These are phyloP conservation scores for Salvia splendens DNA, from an alignment of 257 asterid genomes.

Conservation along the genomic window DNA sequence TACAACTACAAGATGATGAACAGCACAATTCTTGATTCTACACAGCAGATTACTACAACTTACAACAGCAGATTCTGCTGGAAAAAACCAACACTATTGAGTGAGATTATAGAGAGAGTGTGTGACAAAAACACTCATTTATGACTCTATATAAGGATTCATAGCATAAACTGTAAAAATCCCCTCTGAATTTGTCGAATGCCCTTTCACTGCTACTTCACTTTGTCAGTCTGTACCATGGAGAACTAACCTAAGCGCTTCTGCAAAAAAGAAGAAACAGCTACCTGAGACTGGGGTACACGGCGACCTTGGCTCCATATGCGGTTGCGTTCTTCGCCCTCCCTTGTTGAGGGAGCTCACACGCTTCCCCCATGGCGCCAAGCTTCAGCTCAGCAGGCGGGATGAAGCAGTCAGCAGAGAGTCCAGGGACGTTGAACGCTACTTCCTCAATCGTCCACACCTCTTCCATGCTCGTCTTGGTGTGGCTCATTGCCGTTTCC, in stretches of 20 bases:
- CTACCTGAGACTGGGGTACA: constrained; percentile 11
- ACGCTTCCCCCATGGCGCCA: constrained; percentile 35
- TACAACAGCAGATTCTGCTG: constrained; percentile 28
- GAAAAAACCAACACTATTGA: constrained; percentile 19
- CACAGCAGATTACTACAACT: background rate
- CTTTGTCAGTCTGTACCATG: constrained; percentile 27
- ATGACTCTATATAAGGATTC: constrained; percentile 53
- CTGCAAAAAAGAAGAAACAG: background rate
- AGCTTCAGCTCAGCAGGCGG: constrained; percentile 52
- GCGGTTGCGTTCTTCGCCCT: constrained; percentile 39
- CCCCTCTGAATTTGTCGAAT: constrained; percentile 29
- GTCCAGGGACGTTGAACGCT: constrained; percentile 53
- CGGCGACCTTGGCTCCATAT: constrained; percentile 43
- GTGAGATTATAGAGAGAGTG: too few species aligned
- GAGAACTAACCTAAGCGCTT: constrained; percentile 33
- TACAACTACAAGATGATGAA: constrained; percentile 23
- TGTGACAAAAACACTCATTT: constrained; percentile 29
- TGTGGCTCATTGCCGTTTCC: constrained; percentile 56
- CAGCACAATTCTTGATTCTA: constrained; percentile 22
- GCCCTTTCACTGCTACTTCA: constrained; percentile 35
- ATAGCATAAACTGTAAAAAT: constrained; percentile 33
- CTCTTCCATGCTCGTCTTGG: constrained; percentile 45
- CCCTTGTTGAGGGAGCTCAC: constrained; percentile 43
- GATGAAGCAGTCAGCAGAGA: constrained; percentile 50
- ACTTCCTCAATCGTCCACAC: constrained; percentile 58